Evolutionary conservation across 129 eudicot genomes (phyloP).

Genomic region (Arctium minus): DNA sequence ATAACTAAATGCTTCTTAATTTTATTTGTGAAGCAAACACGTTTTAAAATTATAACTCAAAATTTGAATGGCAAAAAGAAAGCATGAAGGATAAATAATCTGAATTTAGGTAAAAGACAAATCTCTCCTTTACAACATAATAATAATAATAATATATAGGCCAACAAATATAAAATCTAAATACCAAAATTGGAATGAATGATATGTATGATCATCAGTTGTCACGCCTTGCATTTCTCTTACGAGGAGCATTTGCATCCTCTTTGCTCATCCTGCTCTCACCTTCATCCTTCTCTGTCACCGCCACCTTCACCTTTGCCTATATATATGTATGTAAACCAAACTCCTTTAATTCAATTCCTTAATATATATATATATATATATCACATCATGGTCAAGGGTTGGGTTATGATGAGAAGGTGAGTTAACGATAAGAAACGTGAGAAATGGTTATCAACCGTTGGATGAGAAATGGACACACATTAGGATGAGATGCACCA

Average conservation of each 20-base stretch:
- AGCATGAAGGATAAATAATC: not conserved
- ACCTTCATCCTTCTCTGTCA: slow-evolving; percentile 17
- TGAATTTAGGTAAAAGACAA: not conserved
- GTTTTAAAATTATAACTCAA: not conserved
- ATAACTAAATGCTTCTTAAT: too few species aligned
- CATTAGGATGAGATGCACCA: too few species aligned
- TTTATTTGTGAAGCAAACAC: too few species aligned
- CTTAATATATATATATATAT: too few species aligned
- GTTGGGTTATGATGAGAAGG: not conserved
- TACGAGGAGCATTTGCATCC: slow-evolving; percentile 43
- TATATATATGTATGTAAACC: not conserved
- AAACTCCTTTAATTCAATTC: not conserved
- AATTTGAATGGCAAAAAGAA: not conserved
- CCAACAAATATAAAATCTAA: not conserved
- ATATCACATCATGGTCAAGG: too few species aligned
- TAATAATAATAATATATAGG: not conserved
- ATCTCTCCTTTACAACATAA: not conserved
- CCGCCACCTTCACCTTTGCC: slow-evolving; percentile 19
- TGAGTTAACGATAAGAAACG: too few species aligned
- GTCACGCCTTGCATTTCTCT: slow-evolving; percentile 46
- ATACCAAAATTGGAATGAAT: not conserved
- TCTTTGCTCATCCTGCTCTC: slow-evolving; percentile 42
- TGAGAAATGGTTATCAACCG: too few species aligned
- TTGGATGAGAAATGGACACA: too few species aligned
- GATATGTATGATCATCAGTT: not conserved